Evolutionary conservation across 306 rosid genomes (phyloP), one percentile per base, ranked within the genome.

Genomic region (Rosa persica): DNA sequence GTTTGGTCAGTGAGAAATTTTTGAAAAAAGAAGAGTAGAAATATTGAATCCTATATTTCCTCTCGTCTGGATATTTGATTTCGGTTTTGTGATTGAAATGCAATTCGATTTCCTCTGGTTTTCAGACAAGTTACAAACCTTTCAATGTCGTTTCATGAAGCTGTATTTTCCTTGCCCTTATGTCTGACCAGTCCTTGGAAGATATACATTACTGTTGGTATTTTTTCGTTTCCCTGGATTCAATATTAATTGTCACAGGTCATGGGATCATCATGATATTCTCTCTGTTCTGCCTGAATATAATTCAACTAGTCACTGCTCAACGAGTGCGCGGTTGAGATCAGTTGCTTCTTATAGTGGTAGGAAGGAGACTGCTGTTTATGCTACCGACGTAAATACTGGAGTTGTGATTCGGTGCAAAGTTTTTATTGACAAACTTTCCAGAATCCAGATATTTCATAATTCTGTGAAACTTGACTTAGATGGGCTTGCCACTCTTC

Each of bases 201-300:
- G 43, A 6, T 4, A 16, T 36, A 42, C 34, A 39, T 68, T 49
- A 34, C 17, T 69, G 64, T 55, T 25, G 20, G 27, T 5, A 2
- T 70, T 6, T 22, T 22, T 23, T 27, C 51, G 36, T 12, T 22
- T 57, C 12, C 16, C 65, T 39, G 27, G 57, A 64, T 20, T 34
- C 40, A 76, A 65, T 23, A 47, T n/a, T 52, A 55, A 17, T 23
- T 64, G 70, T 74, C 16, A 38, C 72, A 93, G 98, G 98, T 88
- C 97, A 46, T 94, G 98, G 97, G 98, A 94, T 87, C 98, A 92
- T 89, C 98, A 89, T 52, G 98, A 94, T 75, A 62, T 94, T 84
- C 88, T 94, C 36, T 86, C 89, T 20, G 95, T 94, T 52, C 78
- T 87, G 74, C 97, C 98, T 0, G 97, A 92, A 85, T 90, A 90